Percentiles rank a stretch among this genome's conserved stretches.
Evolutionary conservation across 306 rosid species (phyloP).

Genomic region (Prunus persica): DNA sequence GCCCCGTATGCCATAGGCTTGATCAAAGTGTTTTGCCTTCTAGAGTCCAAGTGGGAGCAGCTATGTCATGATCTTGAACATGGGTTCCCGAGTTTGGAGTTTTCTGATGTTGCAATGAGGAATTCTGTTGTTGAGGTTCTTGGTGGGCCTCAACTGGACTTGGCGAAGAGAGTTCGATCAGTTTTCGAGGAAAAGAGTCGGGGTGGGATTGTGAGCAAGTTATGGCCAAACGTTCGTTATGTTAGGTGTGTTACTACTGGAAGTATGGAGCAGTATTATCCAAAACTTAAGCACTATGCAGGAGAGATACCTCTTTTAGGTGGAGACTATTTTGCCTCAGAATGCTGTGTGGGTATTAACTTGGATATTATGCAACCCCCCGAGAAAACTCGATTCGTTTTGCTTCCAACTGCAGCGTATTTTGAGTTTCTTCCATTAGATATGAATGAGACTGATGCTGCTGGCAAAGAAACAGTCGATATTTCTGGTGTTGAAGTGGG

Average conservation of each 20-base stretch:
- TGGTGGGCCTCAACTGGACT: slow-evolving; percentile 52
- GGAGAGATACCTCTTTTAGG: slow-evolving; percentile 55
- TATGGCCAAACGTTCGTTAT: slow-evolving; percentile 57
- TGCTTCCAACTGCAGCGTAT: slow-evolving; percentile 65
- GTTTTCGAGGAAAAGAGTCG: slow-evolving; percentile 40
- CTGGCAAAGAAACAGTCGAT: slow-evolving; percentile 41
- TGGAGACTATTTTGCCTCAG: slow-evolving; percentile 62
- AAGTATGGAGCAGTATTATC: slow-evolving; percentile 56
- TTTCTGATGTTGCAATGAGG: slow-evolving; percentile 44
- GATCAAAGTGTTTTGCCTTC: slow-evolving; percentile 33
- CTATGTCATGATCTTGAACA: slow-evolving; percentile 49
- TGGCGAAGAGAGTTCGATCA: slow-evolving; percentile 42
- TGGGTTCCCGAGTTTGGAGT: slow-evolving; percentile 44
- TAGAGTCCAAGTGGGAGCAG: slow-evolving; percentile 58
- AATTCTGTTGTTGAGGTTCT: slow-evolving; percentile 41
- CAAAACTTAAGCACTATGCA: slow-evolving; percentile 52
- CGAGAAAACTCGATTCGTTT: slow-evolving; percentile 39
- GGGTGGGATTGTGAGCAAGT: slow-evolving; percentile 46
- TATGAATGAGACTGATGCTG: slow-evolving; percentile 27
- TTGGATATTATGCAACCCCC: slow-evolving; percentile 54
- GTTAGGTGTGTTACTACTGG: slow-evolving; percentile 61
- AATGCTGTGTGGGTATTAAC: slow-evolving; percentile 60
- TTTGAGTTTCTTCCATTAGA: slow-evolving; percentile 76
- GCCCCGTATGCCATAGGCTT: slow-evolving; percentile 59
- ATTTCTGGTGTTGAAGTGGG: slow-evolving; percentile 48